Evolutionary conservation across 1,284 basidiomycete genomes (phyloP), one percentile per base, ranked within the genome.

Genomic region (Flammula alnicola): DNA sequence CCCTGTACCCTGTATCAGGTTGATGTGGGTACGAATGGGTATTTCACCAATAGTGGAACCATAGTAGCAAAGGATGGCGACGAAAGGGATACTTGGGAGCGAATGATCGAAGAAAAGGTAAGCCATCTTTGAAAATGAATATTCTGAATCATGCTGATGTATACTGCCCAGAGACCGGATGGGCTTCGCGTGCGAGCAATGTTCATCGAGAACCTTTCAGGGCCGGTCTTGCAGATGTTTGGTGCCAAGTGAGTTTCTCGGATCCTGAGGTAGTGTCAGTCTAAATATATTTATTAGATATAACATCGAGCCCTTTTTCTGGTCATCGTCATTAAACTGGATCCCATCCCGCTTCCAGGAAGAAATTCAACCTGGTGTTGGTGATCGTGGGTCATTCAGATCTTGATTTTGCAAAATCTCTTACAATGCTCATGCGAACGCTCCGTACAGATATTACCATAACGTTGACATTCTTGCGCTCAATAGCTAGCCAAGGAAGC

Each of bases 221-320:
- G 75, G 0, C 71, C 74, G 17, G 66, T 76, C 2, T 57, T 79
- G 27, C 73, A 76, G 55, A 78, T 78, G 72, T 62, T 79, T 0
- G 77, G 77, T 23, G 64, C 73, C 26, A 73, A 66, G 76, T 76
- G 53, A 30, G 63, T 56, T 49, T 35, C 25, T 12, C 35, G 20
- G 14, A 16, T 12, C n/a, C 17, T 6, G 27, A n/a, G 20, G n/a
- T 16, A 6, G 8, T 9, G 4, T 29, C 31, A 19, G 23, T 12
- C 7, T 17, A 17, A 20, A 22, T 14, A 5, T 22, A 17, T 19
- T 20, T 37, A 17, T 11, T 40, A 78, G 75, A 62, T 78, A 72
- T 55, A 75, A 76, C 47, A 72, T 78, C 22, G 77, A 78, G 55
- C 76, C 76, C 0, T 80, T 77, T 62, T 80, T 77, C 59, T 80